These are phyloP conservation scores for Lavandula angustifolia DNA, from an alignment of 257 asterid genomes.

Conservation along the genomic window DNA sequence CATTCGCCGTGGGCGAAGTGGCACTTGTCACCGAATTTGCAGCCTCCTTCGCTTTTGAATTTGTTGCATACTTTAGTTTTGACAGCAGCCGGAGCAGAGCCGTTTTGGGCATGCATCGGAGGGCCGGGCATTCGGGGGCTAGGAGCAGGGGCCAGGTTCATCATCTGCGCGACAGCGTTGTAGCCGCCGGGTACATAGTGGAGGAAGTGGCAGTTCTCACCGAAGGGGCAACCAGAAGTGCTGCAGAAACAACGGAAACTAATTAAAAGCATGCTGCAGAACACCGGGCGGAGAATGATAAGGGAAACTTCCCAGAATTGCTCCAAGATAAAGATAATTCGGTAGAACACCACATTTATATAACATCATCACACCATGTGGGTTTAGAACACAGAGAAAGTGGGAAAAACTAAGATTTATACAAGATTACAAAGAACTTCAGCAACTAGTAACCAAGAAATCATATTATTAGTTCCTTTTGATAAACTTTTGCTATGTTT, in stretches of 20 bases:
- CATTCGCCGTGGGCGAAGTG: constrained; percentile 93
- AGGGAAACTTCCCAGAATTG: background rate
- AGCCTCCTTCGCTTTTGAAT: constrained; percentile 76
- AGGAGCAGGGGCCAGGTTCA: constrained; percentile 75
- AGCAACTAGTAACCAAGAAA: background rate
- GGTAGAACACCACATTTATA: background rate
- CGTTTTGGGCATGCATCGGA: constrained; percentile 47
- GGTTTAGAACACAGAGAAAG: background rate
- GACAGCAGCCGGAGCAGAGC: constrained; percentile 45
- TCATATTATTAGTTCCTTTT: background rate
- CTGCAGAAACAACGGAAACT: constrained; percentile 43
- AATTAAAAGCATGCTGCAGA: constrained; percentile 10
- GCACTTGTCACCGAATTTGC: constrained; percentile 90
- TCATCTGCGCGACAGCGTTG: constrained; percentile 77
- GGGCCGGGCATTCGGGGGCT: constrained; percentile 43
- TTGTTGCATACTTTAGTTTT: constrained; percentile 82
- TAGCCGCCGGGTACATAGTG: constrained; percentile 89
- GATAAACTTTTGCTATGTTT: background rate
- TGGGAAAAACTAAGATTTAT: background rate
- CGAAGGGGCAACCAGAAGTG: constrained; percentile 61
- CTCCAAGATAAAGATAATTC: background rate
- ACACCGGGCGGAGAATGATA: too few relatives aligned
- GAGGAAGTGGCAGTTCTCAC: constrained; percentile 93
- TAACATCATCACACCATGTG: background rate
- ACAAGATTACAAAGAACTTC: background rate